Evolutionary conservation across 306 rosid genomes (phyloP), one percentile per base, ranked within the genome.

Genomic region (Neltuma alba): DNA sequence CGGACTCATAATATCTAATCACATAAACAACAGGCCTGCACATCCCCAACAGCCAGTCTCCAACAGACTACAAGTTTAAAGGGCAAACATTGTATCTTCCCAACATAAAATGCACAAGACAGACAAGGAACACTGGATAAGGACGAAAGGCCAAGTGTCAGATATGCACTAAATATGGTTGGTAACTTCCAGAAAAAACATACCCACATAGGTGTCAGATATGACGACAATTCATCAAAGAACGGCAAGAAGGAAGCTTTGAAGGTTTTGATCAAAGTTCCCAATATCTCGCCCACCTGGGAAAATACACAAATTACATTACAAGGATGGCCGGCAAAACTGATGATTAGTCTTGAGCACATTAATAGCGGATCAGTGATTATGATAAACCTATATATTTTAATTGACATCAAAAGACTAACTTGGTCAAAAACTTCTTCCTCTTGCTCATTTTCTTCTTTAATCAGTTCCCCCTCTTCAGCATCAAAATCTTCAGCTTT

Each of bases 201-300:
- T 88, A 96, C 99, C 99, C 99, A 96, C 99, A 96, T 96, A 87
- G 99, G 99, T 25, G 98, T 96, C 82, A 96, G 72, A 92, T 96
- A 96, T 18, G 99, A 89, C 54, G 99, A 87, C 71, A 96, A 87
- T 81, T 88, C 94, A 38, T 96, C 97, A 75, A 96, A 96, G 89
- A 96, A 93, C 16, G 93, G 98, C 74, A 96, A 89, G 94, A 96
- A 96, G 82, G 97, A 87, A 67, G 91, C 93, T 89, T 92, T 93
- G 85, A 96, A 96, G 52, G 98, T 96, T 87, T 96, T 93, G 79
- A 96, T 96, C 91, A 96, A 79, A 75, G 97, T 93, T 83, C 99
- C 99, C 92, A 96, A 88, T 70, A 93, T 91, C 83, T 96, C 99
- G 68, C 99, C 99, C 64, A 96, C 96, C 99, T 96, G 88, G 54